These are phyloP conservation scores for Pseudocercospora crystallina DNA, from an alignment of 2,329 filamentous ascomycete species.

Conservation along the genomic window DNA sequence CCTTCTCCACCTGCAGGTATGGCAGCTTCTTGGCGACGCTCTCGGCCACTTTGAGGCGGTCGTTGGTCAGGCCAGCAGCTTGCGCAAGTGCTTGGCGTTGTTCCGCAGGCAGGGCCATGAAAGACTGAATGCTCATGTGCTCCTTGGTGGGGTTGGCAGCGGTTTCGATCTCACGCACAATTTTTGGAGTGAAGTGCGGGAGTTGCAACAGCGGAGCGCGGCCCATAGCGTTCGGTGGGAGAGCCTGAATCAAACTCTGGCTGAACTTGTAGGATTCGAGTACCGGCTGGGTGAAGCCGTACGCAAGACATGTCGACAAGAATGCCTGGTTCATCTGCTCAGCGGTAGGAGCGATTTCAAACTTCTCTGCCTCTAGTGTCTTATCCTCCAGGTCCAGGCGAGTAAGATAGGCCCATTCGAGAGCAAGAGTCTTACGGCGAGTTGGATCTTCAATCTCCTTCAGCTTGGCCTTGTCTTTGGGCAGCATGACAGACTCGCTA, in stretches of 20 bases:
- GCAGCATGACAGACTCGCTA: slow-evolving; percentile 59
- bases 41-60: slow-evolving; percentile 74
- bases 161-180: slow-evolving; percentile 63
- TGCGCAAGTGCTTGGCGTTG: slow-evolving; percentile 73
- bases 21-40: slow-evolving; percentile 81
- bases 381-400: slow-evolving; percentile 80
- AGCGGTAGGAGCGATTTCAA: slow-evolving; percentile 83
- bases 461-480: slow-evolving; percentile 74
- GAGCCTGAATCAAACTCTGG: slow-evolving; percentile 86
- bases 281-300: slow-evolving; percentile 78
- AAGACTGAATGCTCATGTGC: slow-evolving; percentile 78
- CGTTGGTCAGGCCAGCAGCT: slow-evolving; percentile 67
- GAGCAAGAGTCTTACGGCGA: slow-evolving; percentile 79
- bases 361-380: slow-evolving; percentile 79
- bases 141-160: slow-evolving; percentile 54
- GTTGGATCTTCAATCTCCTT: slow-evolving; percentile 76
- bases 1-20: slow-evolving; percentile 78
- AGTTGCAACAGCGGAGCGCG: slow-evolving; percentile 77
- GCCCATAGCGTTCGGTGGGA: slow-evolving; percentile 69
- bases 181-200: slow-evolving; percentile 72
- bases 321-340: slow-evolving; percentile 83
- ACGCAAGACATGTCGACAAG: slow-evolving; percentile 81
- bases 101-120: slow-evolving; percentile 79
- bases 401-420: slow-evolving; percentile 94
- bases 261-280: slow-evolving; percentile 77